Conservation (phyloP, 2,329 filamentous ascomycete species). For the Laburnicola sp. region DNA sequence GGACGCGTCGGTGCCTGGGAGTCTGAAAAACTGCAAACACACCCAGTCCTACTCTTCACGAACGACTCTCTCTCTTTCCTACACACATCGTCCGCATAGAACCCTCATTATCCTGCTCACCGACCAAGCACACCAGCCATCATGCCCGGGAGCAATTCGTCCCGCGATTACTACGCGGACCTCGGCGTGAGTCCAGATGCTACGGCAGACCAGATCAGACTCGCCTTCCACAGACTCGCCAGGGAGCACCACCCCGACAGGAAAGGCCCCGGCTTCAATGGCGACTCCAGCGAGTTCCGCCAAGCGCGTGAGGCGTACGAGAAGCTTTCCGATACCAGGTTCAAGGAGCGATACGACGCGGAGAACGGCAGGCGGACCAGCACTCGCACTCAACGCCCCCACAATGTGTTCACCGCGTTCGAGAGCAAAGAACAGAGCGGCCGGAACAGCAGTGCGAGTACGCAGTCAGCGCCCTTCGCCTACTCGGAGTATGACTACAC, state of each 20-base stretch:
- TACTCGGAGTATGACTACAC: background rate
- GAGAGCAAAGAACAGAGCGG: too few relatives aligned
- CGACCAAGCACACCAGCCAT: too few relatives aligned
- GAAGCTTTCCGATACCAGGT: conserved; percentile 11
- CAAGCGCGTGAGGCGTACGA: conserved; percentile 20
- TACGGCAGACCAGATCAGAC: conserved; percentile 83
- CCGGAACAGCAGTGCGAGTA: too few relatives aligned
- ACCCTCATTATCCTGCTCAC: too few relatives aligned
- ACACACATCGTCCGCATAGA: too few relatives aligned
- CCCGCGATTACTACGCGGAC: conserved; percentile 78
- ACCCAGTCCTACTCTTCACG: too few relatives aligned
- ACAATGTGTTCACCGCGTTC: background rate
- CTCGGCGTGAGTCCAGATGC: conserved; percentile 79
- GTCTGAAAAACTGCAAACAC: background rate
- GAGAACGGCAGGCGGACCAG: too few relatives aligned
- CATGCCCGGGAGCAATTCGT: conserved; percentile 11
- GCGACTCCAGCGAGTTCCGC: conserved; percentile 15
- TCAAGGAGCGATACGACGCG: too few relatives aligned
- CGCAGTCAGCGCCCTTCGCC: too few relatives aligned
- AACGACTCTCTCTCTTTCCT: too few relatives aligned
- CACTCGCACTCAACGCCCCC: background rate
- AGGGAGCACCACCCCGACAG: conserved; percentile 97
- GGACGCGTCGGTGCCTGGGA: background rate
- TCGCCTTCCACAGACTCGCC: conserved; percentile 90
- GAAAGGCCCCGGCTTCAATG: conserved; percentile 63